phyloP scores from a whole-genome alignment of 768 basidiomycete species.

The Coprinellus micaceus region DNA sequence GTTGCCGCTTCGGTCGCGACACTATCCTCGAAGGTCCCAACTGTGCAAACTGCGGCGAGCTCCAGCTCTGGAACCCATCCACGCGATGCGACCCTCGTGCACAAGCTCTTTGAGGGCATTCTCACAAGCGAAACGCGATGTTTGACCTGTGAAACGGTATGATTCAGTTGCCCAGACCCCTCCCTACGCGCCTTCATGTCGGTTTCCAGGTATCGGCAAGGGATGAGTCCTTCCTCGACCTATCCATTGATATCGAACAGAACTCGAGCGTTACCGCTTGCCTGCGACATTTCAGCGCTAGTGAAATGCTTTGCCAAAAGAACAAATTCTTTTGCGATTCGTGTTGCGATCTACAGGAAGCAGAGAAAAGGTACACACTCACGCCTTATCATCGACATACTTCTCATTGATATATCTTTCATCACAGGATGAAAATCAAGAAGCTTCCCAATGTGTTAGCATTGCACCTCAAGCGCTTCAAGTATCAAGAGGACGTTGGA shows the following conservation, averaged over 20 bases:
- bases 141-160: constrained; percentile 93
- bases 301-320: constrained; percentile 96
- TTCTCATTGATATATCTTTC: constrained; percentile 10
- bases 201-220: constrained; percentile 75
- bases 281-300: constrained; percentile 92
- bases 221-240: constrained; percentile 94
- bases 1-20: constrained; percentile 62
- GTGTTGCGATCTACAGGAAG: constrained; percentile 95
- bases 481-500: constrained; percentile 89
- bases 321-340: constrained; percentile 99
- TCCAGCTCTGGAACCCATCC: constrained; percentile 46
- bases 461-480: constrained; percentile 96
- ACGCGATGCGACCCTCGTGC: constrained; percentile 74
- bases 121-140: constrained; percentile 97
- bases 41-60: constrained; percentile 34
- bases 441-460: constrained; percentile 92
- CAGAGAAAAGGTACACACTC: constrained; percentile 79
- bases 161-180: constrained; percentile 21
- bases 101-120: constrained; percentile 88
- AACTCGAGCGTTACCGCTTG: constrained; percentile 96
- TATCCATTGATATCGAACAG: constrained; percentile 99
- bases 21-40: constrained; percentile 43
- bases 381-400: constrained; percentile 4
- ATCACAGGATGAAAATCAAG: constrained; percentile 96
- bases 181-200: constrained; percentile 11